phyloP scores from a whole-genome alignment of 2,329 filamentous ascomycete species.

The Penicillium sp. region DNA sequence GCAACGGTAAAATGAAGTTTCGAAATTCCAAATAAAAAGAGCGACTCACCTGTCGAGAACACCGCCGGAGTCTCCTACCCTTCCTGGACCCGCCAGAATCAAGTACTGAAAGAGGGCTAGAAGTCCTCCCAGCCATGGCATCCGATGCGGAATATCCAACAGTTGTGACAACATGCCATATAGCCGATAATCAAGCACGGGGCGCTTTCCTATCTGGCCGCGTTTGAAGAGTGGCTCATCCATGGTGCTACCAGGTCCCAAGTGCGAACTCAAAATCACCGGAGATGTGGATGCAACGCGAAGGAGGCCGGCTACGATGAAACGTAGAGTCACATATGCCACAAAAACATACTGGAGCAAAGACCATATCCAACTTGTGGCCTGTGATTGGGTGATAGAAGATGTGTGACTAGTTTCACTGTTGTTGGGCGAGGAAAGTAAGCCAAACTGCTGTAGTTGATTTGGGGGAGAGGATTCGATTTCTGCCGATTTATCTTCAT shows the following conservation, averaged over 20 bases:
- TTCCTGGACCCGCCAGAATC: conserved; percentile 74
- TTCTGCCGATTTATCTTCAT: conserved; percentile 31
- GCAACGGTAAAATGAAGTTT: conserved; percentile 14
- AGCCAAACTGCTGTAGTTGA: conserved; percentile 62
- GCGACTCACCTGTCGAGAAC: conserved; percentile 85
- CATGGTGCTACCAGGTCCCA: conserved; percentile 28
- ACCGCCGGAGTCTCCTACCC: conserved; percentile 74
- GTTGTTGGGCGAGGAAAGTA: conserved; percentile 50
- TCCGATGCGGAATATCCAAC: conserved; percentile 74
- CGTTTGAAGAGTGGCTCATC: conserved; percentile 39
- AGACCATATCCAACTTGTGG: conserved; percentile 54
- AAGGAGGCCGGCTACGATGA: conserved; percentile 67
- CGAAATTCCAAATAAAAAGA: conserved; percentile 20
- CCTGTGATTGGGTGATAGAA: conserved; percentile 37
- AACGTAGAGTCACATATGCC: conserved; percentile 66
- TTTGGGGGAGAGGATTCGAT: conserved; percentile 40
- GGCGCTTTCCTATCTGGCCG: conserved; percentile 49
- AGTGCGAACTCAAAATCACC: conserved; percentile 33
- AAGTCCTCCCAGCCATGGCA: conserved; percentile 86
- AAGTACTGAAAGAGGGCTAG: conserved; percentile 78
- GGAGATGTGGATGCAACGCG: conserved; percentile 71
- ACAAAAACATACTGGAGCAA: conserved; percentile 58
- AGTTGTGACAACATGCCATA: conserved; percentile 77
- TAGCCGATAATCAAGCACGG: conserved; percentile 76
- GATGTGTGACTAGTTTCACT: conserved; percentile 31